phyloP scores from a whole-genome alignment of 441 rosid genomes.

The Jatropha podagrica region DNA sequence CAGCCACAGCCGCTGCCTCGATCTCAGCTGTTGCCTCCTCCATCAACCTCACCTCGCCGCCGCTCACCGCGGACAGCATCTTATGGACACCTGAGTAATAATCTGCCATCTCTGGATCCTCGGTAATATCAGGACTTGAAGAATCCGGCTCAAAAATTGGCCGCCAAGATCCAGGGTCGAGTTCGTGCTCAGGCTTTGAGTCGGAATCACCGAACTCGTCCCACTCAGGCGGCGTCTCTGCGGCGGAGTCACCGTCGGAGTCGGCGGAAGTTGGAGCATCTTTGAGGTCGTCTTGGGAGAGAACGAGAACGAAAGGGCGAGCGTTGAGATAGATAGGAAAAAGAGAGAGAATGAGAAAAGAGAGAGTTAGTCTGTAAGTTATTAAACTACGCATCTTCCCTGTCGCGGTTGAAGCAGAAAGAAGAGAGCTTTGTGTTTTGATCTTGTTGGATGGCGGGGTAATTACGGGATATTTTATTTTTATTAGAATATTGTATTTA shows the following conservation, averaged over 20 bases:
- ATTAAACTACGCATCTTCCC: slow-evolving; percentile 8
- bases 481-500: neutral
- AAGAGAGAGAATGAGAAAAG: slow-evolving; percentile 33
- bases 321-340: slow-evolving; percentile 43
- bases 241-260: slow-evolving; percentile 37
- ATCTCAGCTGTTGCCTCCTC: slow-evolving; percentile 73
- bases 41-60: slow-evolving; percentile 56
- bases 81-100: slow-evolving; percentile 58
- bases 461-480: neutral
- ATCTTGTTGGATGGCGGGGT: neutral
- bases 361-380: neutral
- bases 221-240: slow-evolving; percentile 58
- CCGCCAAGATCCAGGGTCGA: slow-evolving; percentile 98
- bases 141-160: slow-evolving; percentile 74
- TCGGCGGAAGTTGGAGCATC: slow-evolving; percentile 42
- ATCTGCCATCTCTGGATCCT: slow-evolving; percentile 31
- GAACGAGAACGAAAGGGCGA: slow-evolving; percentile 69
- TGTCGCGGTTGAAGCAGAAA: neutral
- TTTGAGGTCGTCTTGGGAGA: slow-evolving; percentile 87
- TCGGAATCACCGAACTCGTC: slow-evolving; percentile 85
- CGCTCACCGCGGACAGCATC: slow-evolving; percentile 51
- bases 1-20: slow-evolving; percentile 51
- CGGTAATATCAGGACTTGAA: slow-evolving; percentile 18
- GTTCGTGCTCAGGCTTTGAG: slow-evolving; percentile 68
- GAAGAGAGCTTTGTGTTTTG: neutral